Base-by-base conservation (phyloP, 1,284 basidiomycete genomes). In the Coniferiporia weirii region DNA sequence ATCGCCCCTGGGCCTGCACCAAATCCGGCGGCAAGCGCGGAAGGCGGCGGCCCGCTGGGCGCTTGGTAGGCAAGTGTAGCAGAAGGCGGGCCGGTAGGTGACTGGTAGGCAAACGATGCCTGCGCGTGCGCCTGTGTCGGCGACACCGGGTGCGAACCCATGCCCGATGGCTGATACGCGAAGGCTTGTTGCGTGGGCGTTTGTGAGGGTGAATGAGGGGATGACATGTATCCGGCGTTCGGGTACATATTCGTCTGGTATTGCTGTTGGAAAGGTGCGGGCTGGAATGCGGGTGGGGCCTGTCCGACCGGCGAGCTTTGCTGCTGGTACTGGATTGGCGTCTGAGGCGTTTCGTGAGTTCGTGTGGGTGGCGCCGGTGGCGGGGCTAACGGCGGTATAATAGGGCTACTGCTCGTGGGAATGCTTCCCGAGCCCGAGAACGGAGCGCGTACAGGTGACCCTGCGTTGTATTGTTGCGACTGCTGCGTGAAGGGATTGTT, bases 341-440 rank as follows among this genome's bases (percentile, higher is more conserved):
- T 52, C 15, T 9, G 7, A 19, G 17, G 51, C 20, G 36, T 34
- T 32, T 7, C 40, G 22, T 56, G 19, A 36, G 47, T 34, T 56
- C 32, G 55, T 22, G 38, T 52, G n/a, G 46, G 32, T 15, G 54
- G 52, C 17, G 53, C 9, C 9, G 52, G 52, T 4, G 57, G 57
- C 17, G 57, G 57, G 19, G 44, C 45, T 27, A 59, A 49, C 10
- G 59, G 54, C 40, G 59, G 54, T 8, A 35, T 49, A 35, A 53
- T n/a, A 6, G 50, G 49, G 19, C 35, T 48, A 54, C 36, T 32
- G 10, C 44, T 52, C 36, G n/a, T 3, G n/a, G 44, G 44, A 20
- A 46, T 12, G 19, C 17, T 19, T 19, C 9, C 44, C 17, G 19
- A 46, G 19, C 19, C 17, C 17, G 17, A 46, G 17, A 46, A 46